These are phyloP conservation scores for Rhynchosporium agropyri DNA, from an alignment of 2,329 filamentous ascomycete genomes.

Conservation along the genomic window DNA sequence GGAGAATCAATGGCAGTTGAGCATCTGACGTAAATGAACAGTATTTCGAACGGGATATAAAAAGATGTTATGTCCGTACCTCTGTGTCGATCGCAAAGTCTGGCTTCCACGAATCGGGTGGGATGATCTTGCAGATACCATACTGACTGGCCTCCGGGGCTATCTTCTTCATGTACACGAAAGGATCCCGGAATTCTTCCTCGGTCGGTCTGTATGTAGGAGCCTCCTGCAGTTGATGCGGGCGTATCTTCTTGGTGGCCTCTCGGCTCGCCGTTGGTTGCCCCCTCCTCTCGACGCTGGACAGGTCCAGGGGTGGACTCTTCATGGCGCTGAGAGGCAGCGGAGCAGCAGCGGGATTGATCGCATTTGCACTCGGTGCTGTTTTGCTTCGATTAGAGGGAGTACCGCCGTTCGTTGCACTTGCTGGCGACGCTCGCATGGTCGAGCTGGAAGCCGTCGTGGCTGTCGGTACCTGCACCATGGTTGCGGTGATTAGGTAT, in stretches of 20 bases:
- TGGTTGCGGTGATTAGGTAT: slow-evolving; percentile 26
- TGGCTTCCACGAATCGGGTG: slow-evolving; percentile 91
- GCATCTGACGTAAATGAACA: background rate
- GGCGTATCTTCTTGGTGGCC: slow-evolving; percentile 73
- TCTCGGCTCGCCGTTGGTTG: slow-evolving; percentile 78
- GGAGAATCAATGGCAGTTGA: background rate
- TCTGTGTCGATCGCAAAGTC: slow-evolving; percentile 96
- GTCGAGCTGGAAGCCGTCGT: slow-evolving; percentile 36
- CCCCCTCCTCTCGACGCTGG: slow-evolving; percentile 88
- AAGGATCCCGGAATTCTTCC: slow-evolving; percentile 92
- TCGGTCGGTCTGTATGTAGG: slow-evolving; percentile 88
- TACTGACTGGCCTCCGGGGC: slow-evolving; percentile 81
- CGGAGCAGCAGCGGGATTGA: slow-evolving; percentile 40
- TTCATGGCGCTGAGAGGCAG: slow-evolving; percentile 43
- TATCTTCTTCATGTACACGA: slow-evolving; percentile 93
- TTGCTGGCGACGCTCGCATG: slow-evolving; percentile 40
- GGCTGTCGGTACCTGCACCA: slow-evolving; percentile 42
- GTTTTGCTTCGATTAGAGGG: slow-evolving; percentile 38
- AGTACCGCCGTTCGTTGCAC: slow-evolving; percentile 33
- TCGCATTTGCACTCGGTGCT: slow-evolving; percentile 37
- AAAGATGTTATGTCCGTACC: slow-evolving; percentile 54
- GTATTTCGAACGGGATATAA: background rate
- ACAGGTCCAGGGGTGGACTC: slow-evolving; percentile 71
- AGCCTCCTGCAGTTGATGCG: slow-evolving; percentile 84
- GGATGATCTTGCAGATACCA: slow-evolving; percentile 94